Percentiles rank a stretch among this genome's conserved stretches.
Conservation (phyloP, 805 yeast species). For the Candida endomychidarum region DNA sequence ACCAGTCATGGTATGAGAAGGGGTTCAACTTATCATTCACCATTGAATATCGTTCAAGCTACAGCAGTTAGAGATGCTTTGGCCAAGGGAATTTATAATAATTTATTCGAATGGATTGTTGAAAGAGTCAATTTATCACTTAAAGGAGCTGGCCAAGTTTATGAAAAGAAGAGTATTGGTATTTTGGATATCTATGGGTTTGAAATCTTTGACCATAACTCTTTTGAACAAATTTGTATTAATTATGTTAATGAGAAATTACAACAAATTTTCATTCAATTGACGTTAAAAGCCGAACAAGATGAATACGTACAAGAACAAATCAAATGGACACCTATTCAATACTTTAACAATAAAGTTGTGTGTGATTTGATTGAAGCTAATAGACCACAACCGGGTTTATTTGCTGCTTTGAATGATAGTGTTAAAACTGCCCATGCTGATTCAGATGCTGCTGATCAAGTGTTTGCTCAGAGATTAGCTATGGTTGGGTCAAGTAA, state of each 20-base stretch:
- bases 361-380: conserved; percentile 97
- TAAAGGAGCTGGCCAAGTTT: conserved; percentile 34
- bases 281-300: conserved; percentile 95
- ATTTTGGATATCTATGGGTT: conserved; percentile 95
- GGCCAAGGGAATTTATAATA: conserved; percentile 91
- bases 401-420: conserved; percentile 94
- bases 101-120: conserved; percentile 95
- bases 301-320: conserved; percentile 95
- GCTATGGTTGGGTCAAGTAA: conserved; percentile 74
- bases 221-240: conserved; percentile 93
- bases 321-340: conserved; percentile 96
- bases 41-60: conserved; percentile 89
- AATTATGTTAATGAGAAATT: conserved; percentile 94
- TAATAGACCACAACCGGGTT: conserved; percentile 86
- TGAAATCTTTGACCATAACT: conserved; percentile 92
- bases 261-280: conserved; percentile 94
- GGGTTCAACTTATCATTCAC: conserved; percentile 93
- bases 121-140: conserved; percentile 83
- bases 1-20: conserved; percentile 86
- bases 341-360: conserved; percentile 91
- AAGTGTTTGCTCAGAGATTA: conserved; percentile 88
- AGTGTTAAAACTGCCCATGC: conserved; percentile 99
- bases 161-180: conserved; percentile 70
- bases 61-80: conserved; percentile 92
- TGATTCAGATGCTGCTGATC: conserved; percentile 94